Conservation (phyloP, 2,329 filamentous ascomycete genomes). For the Trichoderma harzianum region DNA sequence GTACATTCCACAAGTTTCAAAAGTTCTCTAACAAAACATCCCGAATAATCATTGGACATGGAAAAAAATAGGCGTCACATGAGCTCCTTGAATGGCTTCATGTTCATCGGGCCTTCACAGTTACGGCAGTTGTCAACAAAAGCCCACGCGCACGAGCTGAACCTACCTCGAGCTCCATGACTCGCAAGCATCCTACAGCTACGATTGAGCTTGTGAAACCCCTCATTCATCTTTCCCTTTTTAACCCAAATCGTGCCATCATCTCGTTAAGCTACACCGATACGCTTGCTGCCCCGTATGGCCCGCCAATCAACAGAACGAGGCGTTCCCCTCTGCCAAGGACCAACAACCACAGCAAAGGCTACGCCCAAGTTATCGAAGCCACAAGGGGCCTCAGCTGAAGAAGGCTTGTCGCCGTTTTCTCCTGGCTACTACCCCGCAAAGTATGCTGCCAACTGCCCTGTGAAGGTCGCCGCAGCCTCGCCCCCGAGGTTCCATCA, state of each 20-base stretch:
- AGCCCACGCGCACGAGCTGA: not conserved
- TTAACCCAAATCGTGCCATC: not conserved
- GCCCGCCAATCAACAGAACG: not conserved
- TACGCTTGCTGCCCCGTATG: not conserved
- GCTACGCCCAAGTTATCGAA: not conserved
- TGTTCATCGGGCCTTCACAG: not conserved
- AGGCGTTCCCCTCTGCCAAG: not conserved
- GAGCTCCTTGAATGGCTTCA: not conserved
- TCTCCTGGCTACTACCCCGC: slow-evolving; percentile 9
- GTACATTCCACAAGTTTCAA: not conserved
- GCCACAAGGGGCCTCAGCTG: not conserved
- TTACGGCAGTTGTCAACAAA: not conserved
- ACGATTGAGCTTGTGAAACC: not conserved
- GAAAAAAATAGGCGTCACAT: not conserved
- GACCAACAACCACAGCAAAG: not conserved
- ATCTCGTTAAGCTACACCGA: not conserved
- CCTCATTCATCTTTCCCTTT: not conserved
- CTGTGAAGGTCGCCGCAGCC: not conserved
- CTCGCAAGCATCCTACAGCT: not conserved
- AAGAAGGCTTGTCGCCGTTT: not conserved
- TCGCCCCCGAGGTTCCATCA: not conserved
- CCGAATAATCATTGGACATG: not conserved
- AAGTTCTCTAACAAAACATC: not conserved
- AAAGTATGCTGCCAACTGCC: not conserved
- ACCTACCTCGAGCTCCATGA: not conserved